Evolutionary conservation across 805 yeast genomes (phyloP), one percentile per base, ranked within the genome.

Genomic region (Debaryomyces tyrocola): DNA sequence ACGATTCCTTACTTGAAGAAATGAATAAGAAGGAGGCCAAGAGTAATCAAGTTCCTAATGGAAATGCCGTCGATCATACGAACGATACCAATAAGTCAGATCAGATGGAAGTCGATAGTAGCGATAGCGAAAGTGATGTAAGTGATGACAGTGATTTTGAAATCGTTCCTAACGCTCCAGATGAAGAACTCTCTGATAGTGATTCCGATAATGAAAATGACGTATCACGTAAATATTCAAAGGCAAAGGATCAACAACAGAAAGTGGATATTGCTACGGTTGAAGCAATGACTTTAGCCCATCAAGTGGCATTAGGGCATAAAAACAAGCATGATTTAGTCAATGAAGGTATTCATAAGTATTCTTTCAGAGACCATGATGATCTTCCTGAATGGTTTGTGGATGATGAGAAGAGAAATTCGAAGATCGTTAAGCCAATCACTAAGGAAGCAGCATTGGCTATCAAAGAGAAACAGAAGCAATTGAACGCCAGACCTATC

Each of bases 261-360:
- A 85, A 82, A 49, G 83, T 89, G 41, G 96, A 89, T 52, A 73
- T 91, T 49, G 95, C 94, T 15, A 90, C 97, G 1, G 96, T 87
- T 1, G 96, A 90, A 64, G 97, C 97, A 4, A 94, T 94, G 99
- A 94, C 99, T 0, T 73, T 94, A 58, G 99, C 99, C 0, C 99
- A 94, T 63, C 90, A 94, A 67, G 76, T 94, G 34, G 99, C 98
- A 0, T 67, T 90, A 20, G 97, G 97, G 8, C 90, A 89, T 59
- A 87, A 77, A 73, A 81, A 84, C 41, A 90, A 85, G 62, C 85
- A 88, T 57, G 96, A 90, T 59, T 73, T 92, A 46, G 73, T 89
- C n/a, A 90, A 90, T 59, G 97, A 94, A 58, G 97, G 97, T 35
- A 88, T 87, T 67, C 90, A 92, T 67, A 84, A 89, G 66, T 88